phyloP scores from a whole-genome alignment of 2,329 filamentous ascomycete genomes.

The Clarireedia monteithiana region DNA sequence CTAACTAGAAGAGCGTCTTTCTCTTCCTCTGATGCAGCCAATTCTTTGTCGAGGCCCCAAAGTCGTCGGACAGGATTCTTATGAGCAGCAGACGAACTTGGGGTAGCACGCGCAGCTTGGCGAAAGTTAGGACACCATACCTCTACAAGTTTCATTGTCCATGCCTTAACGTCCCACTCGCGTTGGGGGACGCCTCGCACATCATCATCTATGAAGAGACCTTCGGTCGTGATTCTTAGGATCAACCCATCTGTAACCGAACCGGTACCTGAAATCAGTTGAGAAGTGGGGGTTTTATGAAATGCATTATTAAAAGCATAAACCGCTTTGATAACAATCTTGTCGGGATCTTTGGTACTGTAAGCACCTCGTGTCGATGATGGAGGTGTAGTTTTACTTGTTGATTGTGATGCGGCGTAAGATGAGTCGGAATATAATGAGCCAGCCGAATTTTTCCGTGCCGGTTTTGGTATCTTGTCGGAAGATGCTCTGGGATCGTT shows the following conservation, averaged over 20 bases:
- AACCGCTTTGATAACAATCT: conserved; percentile 90
- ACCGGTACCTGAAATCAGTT: conserved; percentile 77
- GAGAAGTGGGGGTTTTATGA: conserved; percentile 80
- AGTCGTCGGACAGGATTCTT: conserved; percentile 26
- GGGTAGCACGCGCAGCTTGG: conserved; percentile 32
- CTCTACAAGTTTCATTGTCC: conserved; percentile 91
- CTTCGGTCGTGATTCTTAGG: conserved; percentile 85
- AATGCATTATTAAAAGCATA: conserved; percentile 89
- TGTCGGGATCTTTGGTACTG: conserved; percentile 82
- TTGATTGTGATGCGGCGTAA: conserved; percentile 78
- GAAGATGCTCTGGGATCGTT: conserved; percentile 58
- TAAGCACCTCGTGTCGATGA: conserved; percentile 73
- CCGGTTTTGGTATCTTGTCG: conserved; percentile 59
- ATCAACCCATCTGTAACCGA: conserved; percentile 88
- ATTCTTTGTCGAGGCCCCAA: conserved; percentile 34
- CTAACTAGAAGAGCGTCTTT: conserved; percentile 57
- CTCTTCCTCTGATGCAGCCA: conserved; percentile 47
- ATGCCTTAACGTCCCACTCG: conserved; percentile 98
- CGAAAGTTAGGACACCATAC: conserved; percentile 68
- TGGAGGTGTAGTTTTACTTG: conserved; percentile 74
- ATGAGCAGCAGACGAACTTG: conserved; percentile 14
- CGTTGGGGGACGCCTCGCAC: conserved; percentile 84
- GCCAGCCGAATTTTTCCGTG: conserved; percentile 54
- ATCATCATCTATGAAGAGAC: conserved; percentile 95
- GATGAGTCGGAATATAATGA: conserved; percentile 77